A percentile compares a stretch with the other conserved stretches of the same genome.
Conservation (phyloP, 495 filamentous ascomycete species). For the Bacidia gigantensis region DNA sequence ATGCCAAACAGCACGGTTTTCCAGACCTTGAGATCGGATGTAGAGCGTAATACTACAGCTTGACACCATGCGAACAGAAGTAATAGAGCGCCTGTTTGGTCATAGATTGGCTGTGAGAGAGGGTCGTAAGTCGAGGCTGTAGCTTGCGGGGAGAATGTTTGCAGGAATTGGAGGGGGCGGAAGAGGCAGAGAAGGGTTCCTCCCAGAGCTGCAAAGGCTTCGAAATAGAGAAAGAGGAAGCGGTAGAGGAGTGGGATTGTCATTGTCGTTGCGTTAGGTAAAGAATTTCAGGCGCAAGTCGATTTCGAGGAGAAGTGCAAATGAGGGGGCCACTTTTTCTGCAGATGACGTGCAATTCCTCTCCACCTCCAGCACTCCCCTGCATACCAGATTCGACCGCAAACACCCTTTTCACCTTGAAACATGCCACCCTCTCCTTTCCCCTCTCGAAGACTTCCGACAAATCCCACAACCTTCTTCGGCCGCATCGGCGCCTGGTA, state of each 20-base stretch:
- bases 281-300: no score
- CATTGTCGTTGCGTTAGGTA: no score
- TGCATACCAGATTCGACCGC: not conserved
- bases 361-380: not conserved
- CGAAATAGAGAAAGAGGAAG: conserved; percentile 23
- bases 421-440: conserved; percentile 59
- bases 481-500: conserved; percentile 64
- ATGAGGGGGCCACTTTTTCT: not conserved
- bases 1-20: conserved; percentile 22
- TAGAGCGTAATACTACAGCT: conserved; percentile 20
- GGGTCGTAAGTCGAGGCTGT: conserved; percentile 10
- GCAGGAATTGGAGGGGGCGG: conserved; percentile 16
- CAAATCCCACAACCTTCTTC: conserved; percentile 38
- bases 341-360: not conserved
- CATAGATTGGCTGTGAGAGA: conserved; percentile 17
- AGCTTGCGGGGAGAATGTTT: conserved; percentile 14
- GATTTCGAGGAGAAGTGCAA: no score
- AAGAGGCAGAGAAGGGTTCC: conserved; percentile 18
- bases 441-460: conserved; percentile 38
- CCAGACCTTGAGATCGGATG: conserved; percentile 17
- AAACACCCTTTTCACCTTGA: not conserved
- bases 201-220: conserved; percentile 20
- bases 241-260: conserved; percentile 19
- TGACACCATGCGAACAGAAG: conserved; percentile 21
- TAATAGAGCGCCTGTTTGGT: conserved; percentile 20